These are phyloP conservation scores for Colletotrichum euphorbiae DNA, from an alignment of 2,329 filamentous ascomycete genomes.

Conservation along the genomic window DNA sequence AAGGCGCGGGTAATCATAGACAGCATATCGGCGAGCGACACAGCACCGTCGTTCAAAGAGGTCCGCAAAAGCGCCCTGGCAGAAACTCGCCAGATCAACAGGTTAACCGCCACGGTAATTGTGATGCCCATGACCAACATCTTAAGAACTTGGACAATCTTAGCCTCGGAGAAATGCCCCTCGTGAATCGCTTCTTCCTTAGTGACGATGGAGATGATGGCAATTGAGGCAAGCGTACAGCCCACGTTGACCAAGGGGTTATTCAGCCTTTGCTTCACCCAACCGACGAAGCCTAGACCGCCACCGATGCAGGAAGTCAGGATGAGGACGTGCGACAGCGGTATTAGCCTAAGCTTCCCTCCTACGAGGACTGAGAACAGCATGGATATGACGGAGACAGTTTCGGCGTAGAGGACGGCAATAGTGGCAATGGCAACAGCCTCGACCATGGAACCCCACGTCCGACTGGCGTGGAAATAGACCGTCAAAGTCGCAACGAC, in stretches of 20 bases:
- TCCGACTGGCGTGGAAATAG: slow-evolving; percentile 92
- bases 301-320: slow-evolving; percentile 87
- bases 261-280: slow-evolving; percentile 84
- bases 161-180: slow-evolving; percentile 83
- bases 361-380: slow-evolving; percentile 73
- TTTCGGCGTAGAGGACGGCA: slow-evolving; percentile 77
- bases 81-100: slow-evolving; percentile 82
- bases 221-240: slow-evolving; percentile 86
- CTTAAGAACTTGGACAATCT: slow-evolving; percentile 84
- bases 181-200: slow-evolving; percentile 90
- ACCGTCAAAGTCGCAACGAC: slow-evolving; percentile 94
- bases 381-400: slow-evolving; percentile 88
- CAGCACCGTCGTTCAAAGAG: slow-evolving; percentile 79
- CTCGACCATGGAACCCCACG: slow-evolving; percentile 89
- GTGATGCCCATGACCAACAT: slow-evolving; percentile 84
- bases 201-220: slow-evolving; percentile 89
- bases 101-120: slow-evolving; percentile 78
- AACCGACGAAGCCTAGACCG: slow-evolving; percentile 87
- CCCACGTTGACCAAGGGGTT: slow-evolving; percentile 86
- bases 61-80: slow-evolving; percentile 79
- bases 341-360: slow-evolving; percentile 73
- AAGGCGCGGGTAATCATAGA: slow-evolving; percentile 86
- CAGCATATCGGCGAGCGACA: slow-evolving; percentile 83
- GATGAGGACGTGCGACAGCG: slow-evolving; percentile 82
- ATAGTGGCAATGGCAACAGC: slow-evolving; percentile 80